Percentiles rank a stretch among this genome's conserved stretches.
These are phyloP conservation scores for Chlamydomonas applanata DNA, from an alignment of 139 green algal species.

Conservation along the genomic window DNA sequence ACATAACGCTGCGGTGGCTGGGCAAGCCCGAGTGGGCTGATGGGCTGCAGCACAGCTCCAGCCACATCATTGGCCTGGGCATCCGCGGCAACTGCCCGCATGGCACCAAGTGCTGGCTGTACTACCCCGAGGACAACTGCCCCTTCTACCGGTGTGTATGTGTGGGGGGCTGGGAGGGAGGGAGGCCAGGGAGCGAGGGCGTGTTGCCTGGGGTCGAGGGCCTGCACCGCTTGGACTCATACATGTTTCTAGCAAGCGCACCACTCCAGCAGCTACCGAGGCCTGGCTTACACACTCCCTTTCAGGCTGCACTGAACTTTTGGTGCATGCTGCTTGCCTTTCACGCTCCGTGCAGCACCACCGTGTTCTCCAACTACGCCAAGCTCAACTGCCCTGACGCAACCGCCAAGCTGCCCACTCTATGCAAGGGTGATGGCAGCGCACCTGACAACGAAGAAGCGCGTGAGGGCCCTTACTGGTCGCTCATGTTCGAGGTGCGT, in stretches of 20 bases:
- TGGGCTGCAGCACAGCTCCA: constrained; percentile 71
- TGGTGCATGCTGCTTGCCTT: too few species aligned
- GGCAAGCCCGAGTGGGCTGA: constrained; percentile 64
- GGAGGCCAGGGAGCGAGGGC: too few species aligned
- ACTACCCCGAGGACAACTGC: constrained; percentile 89
- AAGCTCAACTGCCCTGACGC: constrained; percentile 72
- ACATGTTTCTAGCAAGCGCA: too few species aligned
- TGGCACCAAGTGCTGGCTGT: constrained; percentile 91
- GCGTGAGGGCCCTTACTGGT: constrained; percentile 80
- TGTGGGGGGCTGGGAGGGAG: too few species aligned
- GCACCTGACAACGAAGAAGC: constrained; percentile 5
- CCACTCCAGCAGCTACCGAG: too few species aligned
- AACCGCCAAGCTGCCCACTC: constrained; percentile 62
- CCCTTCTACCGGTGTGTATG: constrained; percentile 80
- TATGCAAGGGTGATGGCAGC: constrained; percentile 69
- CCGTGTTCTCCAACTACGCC: constrained; percentile 91
- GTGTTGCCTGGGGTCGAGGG: too few species aligned
- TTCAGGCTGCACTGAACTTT: too few species aligned
- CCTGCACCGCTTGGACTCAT: too few species aligned
- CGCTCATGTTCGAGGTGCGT: constrained; percentile 86
- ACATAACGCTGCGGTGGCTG: constrained; percentile 70
- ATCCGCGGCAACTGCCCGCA: constrained; percentile 70
- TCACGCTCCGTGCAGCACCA: constrained; percentile 41
- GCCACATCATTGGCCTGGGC: constrained; percentile 82
- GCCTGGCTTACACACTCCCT: too few species aligned